A percentile compares a stretch with the other conserved stretches of the same genome.
phyloP scores from a whole-genome alignment of 139 green algal genomes.

The Gonium pectorale region DNA sequence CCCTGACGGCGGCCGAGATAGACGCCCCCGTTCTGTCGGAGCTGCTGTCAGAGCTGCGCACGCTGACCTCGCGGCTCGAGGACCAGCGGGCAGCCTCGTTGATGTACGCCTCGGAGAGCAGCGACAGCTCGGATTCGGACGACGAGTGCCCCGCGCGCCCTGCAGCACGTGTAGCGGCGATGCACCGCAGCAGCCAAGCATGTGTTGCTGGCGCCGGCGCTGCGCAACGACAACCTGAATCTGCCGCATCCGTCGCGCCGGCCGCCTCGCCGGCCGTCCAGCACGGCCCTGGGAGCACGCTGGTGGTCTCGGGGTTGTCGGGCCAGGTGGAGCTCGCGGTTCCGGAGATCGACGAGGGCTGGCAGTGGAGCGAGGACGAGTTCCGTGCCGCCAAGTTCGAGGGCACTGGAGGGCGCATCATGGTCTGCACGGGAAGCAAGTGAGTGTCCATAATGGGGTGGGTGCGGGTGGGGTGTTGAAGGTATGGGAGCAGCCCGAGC shows the following conservation, averaged over 20 bases:
- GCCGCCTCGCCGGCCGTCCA: neutral
- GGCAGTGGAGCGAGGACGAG: slow-evolving; percentile 27
- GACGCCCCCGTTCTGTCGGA: slow-evolving; percentile 8
- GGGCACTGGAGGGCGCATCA: slow-evolving; percentile 21
- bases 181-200: too few relatives aligned
- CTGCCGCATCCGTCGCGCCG: too few relatives aligned
- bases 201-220: too few relatives aligned
- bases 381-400: slow-evolving; percentile 24
- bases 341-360: neutral
- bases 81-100: neutral
- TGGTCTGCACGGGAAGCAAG: slow-evolving; percentile 42
- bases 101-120: neutral
- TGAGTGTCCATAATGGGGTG: too few relatives aligned
- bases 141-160: neutral
- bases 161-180: too few relatives aligned
- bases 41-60: slow-evolving; percentile 31
- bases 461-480: too few relatives aligned
- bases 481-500: too few relatives aligned
- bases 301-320: neutral
- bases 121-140: slow-evolving; percentile 20
- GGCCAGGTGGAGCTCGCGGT: slow-evolving; percentile 16
- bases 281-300: neutral
- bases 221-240: too few relatives aligned
- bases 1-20: neutral
- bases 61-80: neutral